Base-by-base conservation (phyloP, 2,329 filamentous ascomycete species). In the Corynespora cassiicola region DNA sequence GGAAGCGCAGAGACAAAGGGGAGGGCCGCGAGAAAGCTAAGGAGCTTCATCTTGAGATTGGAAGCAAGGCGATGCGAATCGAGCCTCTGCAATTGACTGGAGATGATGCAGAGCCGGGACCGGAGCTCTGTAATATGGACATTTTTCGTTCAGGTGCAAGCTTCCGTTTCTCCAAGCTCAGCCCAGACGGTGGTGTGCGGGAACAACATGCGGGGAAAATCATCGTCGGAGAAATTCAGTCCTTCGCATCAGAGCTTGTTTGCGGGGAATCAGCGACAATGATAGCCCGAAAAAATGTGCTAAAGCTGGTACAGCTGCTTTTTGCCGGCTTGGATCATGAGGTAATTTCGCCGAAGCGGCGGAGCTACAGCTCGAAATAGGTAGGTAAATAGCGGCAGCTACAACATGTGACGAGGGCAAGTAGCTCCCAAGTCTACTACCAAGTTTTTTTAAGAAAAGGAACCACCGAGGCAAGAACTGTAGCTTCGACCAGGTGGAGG, bases 1-100 rank as follows among this genome's bases (percentile, higher is more conserved):
- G 58, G 58, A 5, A 50, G 27, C n/a, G 62, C 61, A 28, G 54
- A 47, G 11, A 52, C 53, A 21, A 41, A 35, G 5, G 45, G 48
- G 14, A 57, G 32, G 7, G 60, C 36, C n/a, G 55, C 47, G 35
- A 63, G 28, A 29, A 61, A 45, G 25, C 42, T 53, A 20, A 50
- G 50, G 43, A 65, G 39, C 47, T 52, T 61, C 63, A 67, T 67
- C 44, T 52, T 61, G 56, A 47, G 31, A 28, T 15, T 12, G 19
- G 20, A 30, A 33, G 7, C 7, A 27, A 24, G 21, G 29, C 26
- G 10, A 12, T 18, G 16, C 12, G 26, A 30, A 21, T 36, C 22
- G 32, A 35, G 22, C 29, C 29, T 32, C 28, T 26, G 5, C 10
- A 8, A 39, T 25, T 35, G 35, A 36, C 34, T 14, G n/a, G 31